Evolutionary conservation across 2,329 filamentous ascomycete species (phyloP).

Genomic region (Colletotrichum echinochloae): DNA sequence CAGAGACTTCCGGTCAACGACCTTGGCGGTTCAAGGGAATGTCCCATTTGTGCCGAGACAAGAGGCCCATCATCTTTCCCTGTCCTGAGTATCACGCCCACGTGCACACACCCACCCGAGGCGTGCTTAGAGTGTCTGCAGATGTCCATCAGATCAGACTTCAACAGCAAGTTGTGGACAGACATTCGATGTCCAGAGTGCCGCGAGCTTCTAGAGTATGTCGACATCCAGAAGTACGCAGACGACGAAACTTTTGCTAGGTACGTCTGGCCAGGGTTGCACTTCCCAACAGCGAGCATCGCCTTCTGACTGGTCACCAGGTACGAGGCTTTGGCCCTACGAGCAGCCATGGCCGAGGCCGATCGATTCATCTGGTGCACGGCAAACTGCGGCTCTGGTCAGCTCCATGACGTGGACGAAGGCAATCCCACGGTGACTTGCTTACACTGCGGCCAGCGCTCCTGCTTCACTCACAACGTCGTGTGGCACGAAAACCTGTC

Average conservation of each 20-base stretch:
- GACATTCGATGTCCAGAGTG: constrained; percentile 67
- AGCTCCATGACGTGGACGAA: constrained; percentile 59
- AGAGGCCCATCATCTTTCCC: constrained; percentile 50
- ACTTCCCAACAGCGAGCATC: neutral
- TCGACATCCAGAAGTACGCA: constrained; percentile 60
- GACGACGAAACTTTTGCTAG: constrained; percentile 56
- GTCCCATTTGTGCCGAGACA: constrained; percentile 52
- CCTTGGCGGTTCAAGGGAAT: constrained; percentile 47
- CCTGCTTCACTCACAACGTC: constrained; percentile 57
- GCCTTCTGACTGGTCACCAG: constrained; percentile 22
- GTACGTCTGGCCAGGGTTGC: constrained; percentile 45
- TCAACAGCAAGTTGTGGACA: constrained; percentile 54
- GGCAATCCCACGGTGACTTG: constrained; percentile 57
- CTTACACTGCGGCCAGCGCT: constrained; percentile 52
- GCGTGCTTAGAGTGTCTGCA: constrained; percentile 53
- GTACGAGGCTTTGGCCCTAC: constrained; percentile 58
- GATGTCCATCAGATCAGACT: constrained; percentile 50
- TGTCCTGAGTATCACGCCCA: constrained; percentile 47
- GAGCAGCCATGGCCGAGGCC: constrained; percentile 56
- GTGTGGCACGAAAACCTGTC: constrained; percentile 57
- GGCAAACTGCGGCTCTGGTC: constrained; percentile 62
- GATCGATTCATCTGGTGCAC: constrained; percentile 67
- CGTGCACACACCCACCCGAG: constrained; percentile 50
- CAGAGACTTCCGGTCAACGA: constrained; percentile 45
- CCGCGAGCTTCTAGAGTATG: constrained; percentile 54